These are phyloP conservation scores for Beta vulgaris DNA, from an alignment of 148 eudicot species.

Conservation along the genomic window DNA sequence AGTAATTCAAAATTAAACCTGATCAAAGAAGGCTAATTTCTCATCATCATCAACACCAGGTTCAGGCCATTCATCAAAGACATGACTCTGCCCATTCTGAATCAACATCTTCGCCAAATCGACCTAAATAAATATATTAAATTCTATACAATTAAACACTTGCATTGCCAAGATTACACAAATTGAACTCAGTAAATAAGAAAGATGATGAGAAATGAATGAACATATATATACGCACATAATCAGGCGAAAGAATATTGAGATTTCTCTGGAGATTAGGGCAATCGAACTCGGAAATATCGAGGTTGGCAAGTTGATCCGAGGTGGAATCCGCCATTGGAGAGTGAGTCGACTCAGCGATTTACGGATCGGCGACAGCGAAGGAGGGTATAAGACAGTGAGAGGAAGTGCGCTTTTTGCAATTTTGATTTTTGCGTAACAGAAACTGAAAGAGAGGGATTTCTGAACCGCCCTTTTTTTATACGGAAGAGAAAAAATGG, in stretches of 20 bases:
- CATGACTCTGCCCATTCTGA: constrained; percentile 64
- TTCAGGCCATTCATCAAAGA: constrained; percentile 73
- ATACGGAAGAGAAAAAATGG: too few relatives aligned
- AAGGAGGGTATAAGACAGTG: not conserved
- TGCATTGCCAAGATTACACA: not conserved
- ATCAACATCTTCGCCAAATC: constrained; percentile 70
- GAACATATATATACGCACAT: constrained; percentile 34
- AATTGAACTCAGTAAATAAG: not conserved
- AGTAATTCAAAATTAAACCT: constrained; percentile 35
- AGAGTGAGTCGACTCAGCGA: constrained; percentile 14
- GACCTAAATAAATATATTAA: constrained; percentile 36
- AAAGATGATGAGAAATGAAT: not conserved
- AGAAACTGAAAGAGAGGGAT: too few relatives aligned
- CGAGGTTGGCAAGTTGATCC: constrained; percentile 41
- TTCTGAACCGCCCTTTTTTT: too few relatives aligned
- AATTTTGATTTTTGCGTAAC: constrained; percentile 14
- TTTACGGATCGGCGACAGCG: constrained; percentile 3
- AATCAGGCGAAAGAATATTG: constrained; percentile 50
- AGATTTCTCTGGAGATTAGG: constrained; percentile 60
- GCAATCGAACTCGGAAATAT: constrained; percentile 32
- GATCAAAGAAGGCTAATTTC: constrained; percentile 68
- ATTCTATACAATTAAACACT: not conserved
- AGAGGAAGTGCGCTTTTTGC: not conserved
- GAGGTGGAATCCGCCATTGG: constrained; percentile 42
- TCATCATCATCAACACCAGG: constrained; percentile 77